A percentile compares a stretch with the other conserved stretches of the same genome.
Evolutionary conservation across 2,329 filamentous ascomycete species (phyloP).

Genomic region (Sporothrix mexicana): DNA sequence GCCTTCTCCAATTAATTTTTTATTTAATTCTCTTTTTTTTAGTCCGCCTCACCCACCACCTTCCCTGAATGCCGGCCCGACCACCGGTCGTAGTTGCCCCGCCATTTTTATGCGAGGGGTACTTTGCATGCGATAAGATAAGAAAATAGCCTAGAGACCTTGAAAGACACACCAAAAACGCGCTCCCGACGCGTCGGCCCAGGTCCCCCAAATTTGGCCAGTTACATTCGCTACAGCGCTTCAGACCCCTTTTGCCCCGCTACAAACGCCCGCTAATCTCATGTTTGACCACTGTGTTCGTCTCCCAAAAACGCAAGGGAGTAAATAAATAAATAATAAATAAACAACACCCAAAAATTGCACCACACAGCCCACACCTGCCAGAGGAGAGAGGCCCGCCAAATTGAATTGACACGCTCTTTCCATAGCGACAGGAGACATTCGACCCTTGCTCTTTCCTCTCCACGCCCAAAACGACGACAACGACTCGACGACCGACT

Average conservation of each 20-base stretch:
- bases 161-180: conserved; percentile 23
- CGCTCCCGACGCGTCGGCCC: conserved; percentile 31
- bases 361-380: background rate
- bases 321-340: conserved; percentile 36
- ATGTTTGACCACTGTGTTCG: background rate
- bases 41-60: background rate
- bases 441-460: conserved; percentile 24
- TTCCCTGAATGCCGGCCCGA: background rate
- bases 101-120: conserved; percentile 28
- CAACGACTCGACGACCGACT: conserved; percentile 29
- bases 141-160: background rate
- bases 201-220: background rate
- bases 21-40: background rate
- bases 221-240: conserved; percentile 15
- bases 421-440: background rate
- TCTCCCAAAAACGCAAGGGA: background rate
- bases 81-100: conserved; percentile 30
- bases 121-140: conserved; percentile 27
- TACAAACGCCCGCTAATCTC: conserved; percentile 1
- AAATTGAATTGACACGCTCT: conserved; percentile 17
- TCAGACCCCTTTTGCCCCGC: conserved; percentile 20
- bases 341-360: conserved; percentile 29
- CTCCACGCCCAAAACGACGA: conserved; percentile 27
- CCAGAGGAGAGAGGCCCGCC: background rate
- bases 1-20: background rate